Evolutionary conservation across 2,329 filamentous ascomycete species (phyloP).

Genomic region (Calonectria crousiana): DNA sequence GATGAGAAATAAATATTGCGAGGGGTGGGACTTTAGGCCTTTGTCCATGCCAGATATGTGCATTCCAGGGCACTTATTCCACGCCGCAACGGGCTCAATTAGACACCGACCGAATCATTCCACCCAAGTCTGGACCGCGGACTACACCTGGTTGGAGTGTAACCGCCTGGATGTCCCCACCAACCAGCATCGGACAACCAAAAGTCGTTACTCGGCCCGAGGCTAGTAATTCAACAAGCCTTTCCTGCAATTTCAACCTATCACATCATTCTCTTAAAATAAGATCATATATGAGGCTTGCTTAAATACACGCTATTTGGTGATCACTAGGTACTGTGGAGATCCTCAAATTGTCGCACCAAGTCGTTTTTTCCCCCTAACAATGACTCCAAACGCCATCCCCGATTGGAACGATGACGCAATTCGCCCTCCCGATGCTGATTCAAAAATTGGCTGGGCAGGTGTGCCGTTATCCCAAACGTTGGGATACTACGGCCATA

Average conservation of each 20-base stretch:
- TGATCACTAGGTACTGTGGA: background rate
- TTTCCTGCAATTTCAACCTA: background rate
- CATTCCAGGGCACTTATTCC: background rate
- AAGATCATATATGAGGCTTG: background rate
- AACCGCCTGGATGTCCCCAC: background rate
- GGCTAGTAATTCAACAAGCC: background rate
- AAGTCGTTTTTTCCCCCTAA: background rate
- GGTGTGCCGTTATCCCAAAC: constrained; percentile 12
- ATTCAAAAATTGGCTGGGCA: constrained; percentile 11
- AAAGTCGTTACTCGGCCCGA: background rate
- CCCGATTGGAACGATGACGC: constrained; percentile 10
- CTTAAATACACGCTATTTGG: background rate
- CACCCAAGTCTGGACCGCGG: too few relatives aligned
- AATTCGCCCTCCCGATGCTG: constrained; percentile 7
- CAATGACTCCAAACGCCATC: background rate
- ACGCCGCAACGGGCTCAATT: background rate
- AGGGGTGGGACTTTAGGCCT: background rate
- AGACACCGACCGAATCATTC: background rate
- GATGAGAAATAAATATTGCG: background rate
- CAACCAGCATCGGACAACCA: background rate
- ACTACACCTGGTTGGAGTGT: background rate
- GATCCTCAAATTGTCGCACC: background rate
- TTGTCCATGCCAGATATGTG: background rate
- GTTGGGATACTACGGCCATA: constrained; percentile 12
- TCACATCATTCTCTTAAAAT: background rate